Conservation (phyloP, 257 asterid genomes). For the Solanum rostratum region DNA sequence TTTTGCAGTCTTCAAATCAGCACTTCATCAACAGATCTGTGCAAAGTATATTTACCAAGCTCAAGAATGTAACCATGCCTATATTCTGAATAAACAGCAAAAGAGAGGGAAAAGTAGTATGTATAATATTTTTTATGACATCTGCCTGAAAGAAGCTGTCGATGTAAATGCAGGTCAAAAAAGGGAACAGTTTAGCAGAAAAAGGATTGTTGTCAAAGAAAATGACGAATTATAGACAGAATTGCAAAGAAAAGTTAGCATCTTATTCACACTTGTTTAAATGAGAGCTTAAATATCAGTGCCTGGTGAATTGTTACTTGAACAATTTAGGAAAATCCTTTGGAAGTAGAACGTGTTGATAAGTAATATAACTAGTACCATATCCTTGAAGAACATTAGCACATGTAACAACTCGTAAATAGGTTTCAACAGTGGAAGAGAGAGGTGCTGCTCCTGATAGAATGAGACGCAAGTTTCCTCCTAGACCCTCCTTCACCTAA, state of each 20-base stretch:
- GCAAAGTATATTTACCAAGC: neutral
- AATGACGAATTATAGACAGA: neutral
- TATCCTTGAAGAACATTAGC: constrained; percentile 85
- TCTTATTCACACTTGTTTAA: neutral
- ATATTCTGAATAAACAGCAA: neutral
- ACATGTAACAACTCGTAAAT: constrained; percentile 68
- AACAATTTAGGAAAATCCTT: neutral
- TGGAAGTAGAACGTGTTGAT: neutral
- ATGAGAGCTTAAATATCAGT: too few relatives aligned
- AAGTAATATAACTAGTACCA: constrained; percentile 19
- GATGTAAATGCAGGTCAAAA: neutral
- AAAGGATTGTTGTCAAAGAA: neutral
- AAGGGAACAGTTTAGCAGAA: neutral
- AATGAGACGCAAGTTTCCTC: constrained; percentile 73
- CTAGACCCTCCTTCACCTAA: constrained; percentile 71
- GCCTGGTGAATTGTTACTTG: neutral
- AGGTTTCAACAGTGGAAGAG: constrained; percentile 65
- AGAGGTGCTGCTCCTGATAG: constrained; percentile 89
- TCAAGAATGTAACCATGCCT: neutral
- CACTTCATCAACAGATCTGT: neutral
- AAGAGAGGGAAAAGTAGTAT: neutral
- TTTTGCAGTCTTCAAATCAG: neutral
- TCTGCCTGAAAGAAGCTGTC: neutral
- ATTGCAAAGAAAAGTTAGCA: neutral
- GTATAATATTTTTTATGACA: neutral